Percentiles rank a stretch among this genome's conserved stretches.
phyloP scores from a whole-genome alignment of 176 grass and related monocot species.

The Rhynchospora tenuis region DNA sequence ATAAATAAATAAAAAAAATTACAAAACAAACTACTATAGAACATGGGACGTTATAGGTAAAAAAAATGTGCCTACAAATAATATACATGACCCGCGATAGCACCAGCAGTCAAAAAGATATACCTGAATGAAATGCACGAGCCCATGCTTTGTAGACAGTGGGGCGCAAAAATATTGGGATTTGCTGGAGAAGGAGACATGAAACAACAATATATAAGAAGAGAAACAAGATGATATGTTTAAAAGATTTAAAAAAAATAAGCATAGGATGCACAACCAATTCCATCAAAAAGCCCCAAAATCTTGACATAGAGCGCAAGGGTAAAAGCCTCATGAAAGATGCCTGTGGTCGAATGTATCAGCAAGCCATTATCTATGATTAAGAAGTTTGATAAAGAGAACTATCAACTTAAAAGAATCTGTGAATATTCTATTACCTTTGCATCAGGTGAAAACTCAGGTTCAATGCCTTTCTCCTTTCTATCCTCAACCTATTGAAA shows the following conservation, averaged over 20 bases:
- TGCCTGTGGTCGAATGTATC: slow-evolving; percentile 39
- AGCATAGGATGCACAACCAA: slow-evolving; percentile 39
- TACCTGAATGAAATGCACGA: slow-evolving; percentile 75
- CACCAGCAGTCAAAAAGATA: neutral
- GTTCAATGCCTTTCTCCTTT: slow-evolving; percentile 70
- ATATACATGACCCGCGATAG: neutral
- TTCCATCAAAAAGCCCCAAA: slow-evolving; percentile 78
- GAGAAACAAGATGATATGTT: neutral
- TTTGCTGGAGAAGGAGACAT: slow-evolving; percentile 28
- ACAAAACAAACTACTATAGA: neutral
- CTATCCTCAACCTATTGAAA: slow-evolving; percentile 39
- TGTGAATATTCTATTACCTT: slow-evolving; percentile 37
- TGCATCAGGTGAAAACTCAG: slow-evolving; percentile 53
- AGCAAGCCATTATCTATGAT: slow-evolving; percentile 7
- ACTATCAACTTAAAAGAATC: neutral
- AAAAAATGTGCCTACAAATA: neutral
- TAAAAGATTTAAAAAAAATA: neutral
- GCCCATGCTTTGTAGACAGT: slow-evolving; percentile 63
- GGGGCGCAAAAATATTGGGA: slow-evolving; percentile 53
- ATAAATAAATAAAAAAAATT: neutral
- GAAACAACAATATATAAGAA: slow-evolving; percentile 7
- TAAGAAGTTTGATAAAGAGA: slow-evolving; percentile 1
- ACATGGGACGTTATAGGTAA: neutral
- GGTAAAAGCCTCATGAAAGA: slow-evolving; percentile 68
- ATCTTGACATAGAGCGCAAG: slow-evolving; percentile 67